Evolutionary conservation across 306 rosid genomes (phyloP).

Genomic region (Glycyrrhiza uralensis): DNA sequence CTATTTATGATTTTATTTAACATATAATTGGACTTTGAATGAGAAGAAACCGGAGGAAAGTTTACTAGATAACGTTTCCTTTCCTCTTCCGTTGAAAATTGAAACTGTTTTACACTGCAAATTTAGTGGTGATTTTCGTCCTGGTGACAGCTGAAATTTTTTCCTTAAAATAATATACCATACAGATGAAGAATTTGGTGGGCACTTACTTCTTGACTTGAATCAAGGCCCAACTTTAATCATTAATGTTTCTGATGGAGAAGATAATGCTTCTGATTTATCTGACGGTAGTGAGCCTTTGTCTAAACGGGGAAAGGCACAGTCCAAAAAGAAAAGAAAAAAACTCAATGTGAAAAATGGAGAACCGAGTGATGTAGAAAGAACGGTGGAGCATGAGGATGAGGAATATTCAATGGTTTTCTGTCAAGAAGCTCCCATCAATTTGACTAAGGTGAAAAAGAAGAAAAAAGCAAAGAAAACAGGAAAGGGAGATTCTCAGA

Average conservation of each 20-base stretch:
- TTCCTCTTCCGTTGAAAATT: neutral
- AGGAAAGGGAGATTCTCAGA: slow-evolving; percentile 26
- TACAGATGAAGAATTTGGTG: slow-evolving; percentile 27
- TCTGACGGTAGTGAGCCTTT: slow-evolving; percentile 12
- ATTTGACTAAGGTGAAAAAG: neutral
- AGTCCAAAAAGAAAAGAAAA: slow-evolving; percentile 7
- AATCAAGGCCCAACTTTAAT: slow-evolving; percentile 20
- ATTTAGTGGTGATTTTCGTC: neutral
- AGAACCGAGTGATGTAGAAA: slow-evolving; percentile 6
- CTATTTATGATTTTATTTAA: neutral
- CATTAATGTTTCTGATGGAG: slow-evolving; percentile 17
- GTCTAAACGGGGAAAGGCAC: slow-evolving; percentile 9
- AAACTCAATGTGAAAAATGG: neutral
- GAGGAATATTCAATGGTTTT: neutral
- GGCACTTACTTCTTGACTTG: neutral
- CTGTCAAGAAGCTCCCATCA: neutral
- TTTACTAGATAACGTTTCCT: neutral
- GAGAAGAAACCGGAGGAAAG: slow-evolving; percentile 14
- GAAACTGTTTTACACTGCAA: neutral
- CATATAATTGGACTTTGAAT: neutral
- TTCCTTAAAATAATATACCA: neutral
- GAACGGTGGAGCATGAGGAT: neutral
- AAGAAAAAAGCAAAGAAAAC: slow-evolving; percentile 27
- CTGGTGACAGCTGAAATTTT: neutral
- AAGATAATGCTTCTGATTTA: slow-evolving; percentile 23